phyloP scores from a whole-genome alignment of 2,329 filamentous ascomycete genomes.

The Pseudogymnoascus verrucosus region DNA sequence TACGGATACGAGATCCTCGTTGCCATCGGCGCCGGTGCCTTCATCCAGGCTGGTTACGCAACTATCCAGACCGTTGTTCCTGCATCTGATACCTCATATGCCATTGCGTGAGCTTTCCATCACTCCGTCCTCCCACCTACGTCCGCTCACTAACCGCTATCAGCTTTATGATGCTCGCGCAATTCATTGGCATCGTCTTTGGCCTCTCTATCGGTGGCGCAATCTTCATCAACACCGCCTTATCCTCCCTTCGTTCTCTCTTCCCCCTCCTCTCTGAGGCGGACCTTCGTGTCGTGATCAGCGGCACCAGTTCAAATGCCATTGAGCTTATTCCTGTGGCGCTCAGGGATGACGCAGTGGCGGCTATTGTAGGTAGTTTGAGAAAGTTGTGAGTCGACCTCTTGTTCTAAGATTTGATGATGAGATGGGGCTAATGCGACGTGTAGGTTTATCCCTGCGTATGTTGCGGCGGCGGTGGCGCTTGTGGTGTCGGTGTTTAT shows the following conservation, averaged over 20 bases:
- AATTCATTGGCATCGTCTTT: conserved; percentile 4
- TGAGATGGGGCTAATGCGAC: too few species aligned
- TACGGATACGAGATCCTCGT: conserved; percentile 33
- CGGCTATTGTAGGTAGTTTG: not conserved
- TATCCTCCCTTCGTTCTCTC: not conserved
- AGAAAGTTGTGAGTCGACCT: not conserved
- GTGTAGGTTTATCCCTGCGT: conserved; percentile 2
- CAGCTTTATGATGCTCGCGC: conserved; percentile 10
- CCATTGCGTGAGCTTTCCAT: conserved; percentile 9
- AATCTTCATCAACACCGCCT: conserved; percentile 7
- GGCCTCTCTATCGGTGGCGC: conserved; percentile 7
- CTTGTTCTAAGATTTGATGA: too few species aligned
- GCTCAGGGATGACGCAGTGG: not conserved
- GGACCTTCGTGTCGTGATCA: not conserved
- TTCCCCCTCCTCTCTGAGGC: not conserved
- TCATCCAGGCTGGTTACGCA: conserved; percentile 29
- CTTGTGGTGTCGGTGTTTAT: not conserved
- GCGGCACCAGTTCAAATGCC: not conserved
- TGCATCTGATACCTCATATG: conserved; percentile 10
- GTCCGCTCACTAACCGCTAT: not conserved
- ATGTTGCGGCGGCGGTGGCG: not conserved
- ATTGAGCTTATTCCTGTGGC: not conserved
- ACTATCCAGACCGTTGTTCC: conserved; percentile 29
- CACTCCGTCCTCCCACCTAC: not conserved
- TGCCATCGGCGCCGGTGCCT: conserved; percentile 33